Evolutionary conservation across 108 stramenopile genomes (phyloP).

Genomic region (Stephanodiscus minutulus): DNA sequence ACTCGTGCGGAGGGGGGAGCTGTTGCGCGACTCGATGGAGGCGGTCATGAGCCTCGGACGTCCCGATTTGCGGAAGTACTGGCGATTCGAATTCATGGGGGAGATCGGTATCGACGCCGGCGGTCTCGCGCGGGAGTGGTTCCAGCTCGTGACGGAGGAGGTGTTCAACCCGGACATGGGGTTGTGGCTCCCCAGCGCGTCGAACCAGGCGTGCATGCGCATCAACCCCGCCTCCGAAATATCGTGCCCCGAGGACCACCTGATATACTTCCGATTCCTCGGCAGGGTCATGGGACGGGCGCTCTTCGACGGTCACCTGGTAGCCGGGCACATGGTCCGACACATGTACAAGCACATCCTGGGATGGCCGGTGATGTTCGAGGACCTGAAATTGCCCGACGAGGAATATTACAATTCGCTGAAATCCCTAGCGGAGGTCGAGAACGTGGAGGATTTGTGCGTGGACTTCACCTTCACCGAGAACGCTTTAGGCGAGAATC

Average conservation of each 20-base stretch:
- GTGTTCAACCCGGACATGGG: constrained; percentile 97
- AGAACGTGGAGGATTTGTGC: constrained; percentile 82
- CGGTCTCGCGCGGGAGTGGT: constrained; percentile 97
- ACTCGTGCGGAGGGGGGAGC: constrained; percentile 65
- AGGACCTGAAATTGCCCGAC: constrained; percentile 89
- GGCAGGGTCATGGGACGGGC: constrained; percentile 97
- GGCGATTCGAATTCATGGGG: constrained; percentile 93
- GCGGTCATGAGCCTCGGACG: constrained; percentile 85
- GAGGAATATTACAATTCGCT: constrained; percentile 84
- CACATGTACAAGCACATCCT: constrained; percentile 98
- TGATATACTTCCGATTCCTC: constrained; percentile 95
- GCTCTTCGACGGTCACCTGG: constrained; percentile 94
- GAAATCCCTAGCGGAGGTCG: constrained; percentile 64
- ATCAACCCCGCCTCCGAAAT: constrained; percentile 85
- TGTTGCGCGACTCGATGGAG: constrained; percentile 86
- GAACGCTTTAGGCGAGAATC: constrained; percentile 79
- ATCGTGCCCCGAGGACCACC: constrained; percentile 90
- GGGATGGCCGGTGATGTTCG: constrained; percentile 95
- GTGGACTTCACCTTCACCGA: constrained; percentile 96
- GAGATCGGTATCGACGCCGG: constrained; percentile 98
- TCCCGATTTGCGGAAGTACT: constrained; percentile 89
- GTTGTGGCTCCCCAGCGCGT: constrained; percentile 85
- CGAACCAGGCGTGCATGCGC: constrained; percentile 93
- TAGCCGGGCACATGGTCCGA: constrained; percentile 96
- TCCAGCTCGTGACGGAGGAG: constrained; percentile 84